Base-by-base conservation (phyloP, 306 rosid genomes). In the Arachis hypogaea region DNA sequence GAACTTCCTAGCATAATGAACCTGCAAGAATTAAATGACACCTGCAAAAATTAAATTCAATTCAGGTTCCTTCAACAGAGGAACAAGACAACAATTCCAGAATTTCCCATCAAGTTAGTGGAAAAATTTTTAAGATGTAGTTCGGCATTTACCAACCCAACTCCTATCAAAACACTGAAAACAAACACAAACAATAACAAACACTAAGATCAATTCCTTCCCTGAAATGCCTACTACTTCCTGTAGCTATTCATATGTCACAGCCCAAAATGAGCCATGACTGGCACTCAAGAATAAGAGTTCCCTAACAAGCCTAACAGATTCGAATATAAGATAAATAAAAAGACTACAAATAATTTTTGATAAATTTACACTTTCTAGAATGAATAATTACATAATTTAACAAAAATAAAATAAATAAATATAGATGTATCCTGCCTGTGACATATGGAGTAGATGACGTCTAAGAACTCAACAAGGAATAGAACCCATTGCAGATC, bases 1-100 rank as follows among this genome's bases (percentile, higher is more conserved):
- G 86, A 92, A 92, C 59, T 85, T 83, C 59, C 99, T 72, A 42
- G 93, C 91, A 74, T 80, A 79, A 86, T 88, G 95, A 82, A 84
- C 97, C 99, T 94, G 91, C 77, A 88, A 84, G 85, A 82, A 87
- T 71, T 70, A 78, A 80, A 86, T 78, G 66, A 78, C 86, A 80
- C 84, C 84, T 80, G 85, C 91, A 77, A 84, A 77, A 69, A 86
- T 79, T 81, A 83, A 81, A 74, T 84, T 77, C 78, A 47, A 74
- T 76, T 84, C 84, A 76, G 82, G 86, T 72, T 89, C 85, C 80
- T 75, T 61, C 69, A 80, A 73, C 73, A 59, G 18, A 80, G 78
- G 75, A 72, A 72, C 83, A 80, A 67, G 62, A 78, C 46, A 76
- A 42, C 52, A 71, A 66, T 56, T 74, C 49, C 30, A 77, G 12